Evolutionary conservation across 768 basidiomycete genomes (phyloP).

Genomic region (Sutorius australiensis): DNA sequence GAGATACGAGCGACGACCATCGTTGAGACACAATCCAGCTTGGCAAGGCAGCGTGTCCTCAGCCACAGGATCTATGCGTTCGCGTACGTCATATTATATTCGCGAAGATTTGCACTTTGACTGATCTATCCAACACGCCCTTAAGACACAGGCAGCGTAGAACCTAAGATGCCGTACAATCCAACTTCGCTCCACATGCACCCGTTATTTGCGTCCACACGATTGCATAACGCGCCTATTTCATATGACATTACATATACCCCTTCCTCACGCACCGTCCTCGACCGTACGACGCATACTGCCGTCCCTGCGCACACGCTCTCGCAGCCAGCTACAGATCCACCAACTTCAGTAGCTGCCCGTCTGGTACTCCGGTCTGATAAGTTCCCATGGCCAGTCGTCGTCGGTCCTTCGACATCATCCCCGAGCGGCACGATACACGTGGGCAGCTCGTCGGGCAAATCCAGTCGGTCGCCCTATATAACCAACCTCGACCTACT

Average conservation of each 20-base stretch:
- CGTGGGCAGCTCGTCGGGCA: conserved; percentile 21
- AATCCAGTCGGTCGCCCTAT: conserved; percentile 22
- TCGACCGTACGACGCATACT: conserved; percentile 51
- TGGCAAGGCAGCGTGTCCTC: conserved; percentile 44
- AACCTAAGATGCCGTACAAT: conserved; percentile 18
- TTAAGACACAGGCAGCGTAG: conserved; percentile 23
- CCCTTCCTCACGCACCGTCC: conserved; percentile 54
- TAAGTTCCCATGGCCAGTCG: conserved; percentile 59
- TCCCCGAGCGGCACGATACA: conserved; percentile 28
- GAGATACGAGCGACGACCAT: conserved; percentile 42
- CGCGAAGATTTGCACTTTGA: not conserved
- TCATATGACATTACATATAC: conserved; percentile 56
- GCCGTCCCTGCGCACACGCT: conserved; percentile 56
- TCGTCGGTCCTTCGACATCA: conserved; percentile 39
- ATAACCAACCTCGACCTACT: conserved; percentile 66
- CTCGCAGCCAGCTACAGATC: conserved; percentile 62
- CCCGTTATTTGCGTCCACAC: conserved; percentile 55
- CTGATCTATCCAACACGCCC: conserved; percentile 4
- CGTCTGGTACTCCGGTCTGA: conserved; percentile 51
- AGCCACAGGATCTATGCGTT: conserved; percentile 35
- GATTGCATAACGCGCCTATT: conserved; percentile 56
- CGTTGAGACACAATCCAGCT: conserved; percentile 43
- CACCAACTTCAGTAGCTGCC: conserved; percentile 43
- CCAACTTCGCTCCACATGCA: conserved; percentile 53
- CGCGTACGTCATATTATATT: conserved; percentile 35